A percentile compares a stretch with the other conserved stretches of the same genome.
phyloP scores from a whole-genome alignment of 2,329 filamentous ascomycete species.

The Epichloe brachyelytri region DNA sequence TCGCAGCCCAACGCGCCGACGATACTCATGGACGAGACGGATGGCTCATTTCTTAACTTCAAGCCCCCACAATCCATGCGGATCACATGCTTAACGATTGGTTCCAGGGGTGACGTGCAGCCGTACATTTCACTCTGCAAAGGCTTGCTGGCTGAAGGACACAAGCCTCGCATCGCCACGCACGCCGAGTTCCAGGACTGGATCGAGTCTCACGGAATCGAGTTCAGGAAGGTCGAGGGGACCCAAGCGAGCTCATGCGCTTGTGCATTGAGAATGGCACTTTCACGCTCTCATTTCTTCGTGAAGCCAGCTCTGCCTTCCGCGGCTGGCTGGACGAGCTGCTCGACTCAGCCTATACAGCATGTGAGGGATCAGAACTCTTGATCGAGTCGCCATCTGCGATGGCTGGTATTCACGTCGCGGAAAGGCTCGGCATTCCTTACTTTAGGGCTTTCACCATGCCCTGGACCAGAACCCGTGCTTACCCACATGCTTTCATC shows the following conservation, averaged over 20 bases:
- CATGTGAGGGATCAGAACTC: conserved; percentile 77
- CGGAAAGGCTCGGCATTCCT: conserved; percentile 80
- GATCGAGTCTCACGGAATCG: conserved; percentile 87
- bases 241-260: conserved; percentile 88
- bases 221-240: conserved; percentile 76
- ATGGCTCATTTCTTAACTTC: conserved; percentile 80
- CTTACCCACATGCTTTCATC: conserved; percentile 93
- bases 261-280: conserved; percentile 96
- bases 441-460: conserved; percentile 98
- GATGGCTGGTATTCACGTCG: conserved; percentile 96
- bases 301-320: conserved; percentile 76
- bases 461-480: conserved; percentile 93
- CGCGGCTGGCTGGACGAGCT: conserved; percentile 91
- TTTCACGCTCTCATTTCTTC: conserved; percentile 84
- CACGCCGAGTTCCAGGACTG: conserved; percentile 82
- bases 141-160: conserved; percentile 74
- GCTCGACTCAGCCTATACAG: conserved; percentile 65
- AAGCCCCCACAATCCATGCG: conserved; percentile 68
- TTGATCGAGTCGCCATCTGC: conserved; percentile 92
- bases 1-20: conserved; percentile 48
- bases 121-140: conserved; percentile 96
- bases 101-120: conserved; percentile 89
- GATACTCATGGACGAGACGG: conserved; percentile 79
- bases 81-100: conserved; percentile 91
- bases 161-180: conserved; percentile 77